Evolutionary conservation across 192 early-diverging fungal genomes (phyloP).

Genomic region (Neocallimastix lanati): DNA sequence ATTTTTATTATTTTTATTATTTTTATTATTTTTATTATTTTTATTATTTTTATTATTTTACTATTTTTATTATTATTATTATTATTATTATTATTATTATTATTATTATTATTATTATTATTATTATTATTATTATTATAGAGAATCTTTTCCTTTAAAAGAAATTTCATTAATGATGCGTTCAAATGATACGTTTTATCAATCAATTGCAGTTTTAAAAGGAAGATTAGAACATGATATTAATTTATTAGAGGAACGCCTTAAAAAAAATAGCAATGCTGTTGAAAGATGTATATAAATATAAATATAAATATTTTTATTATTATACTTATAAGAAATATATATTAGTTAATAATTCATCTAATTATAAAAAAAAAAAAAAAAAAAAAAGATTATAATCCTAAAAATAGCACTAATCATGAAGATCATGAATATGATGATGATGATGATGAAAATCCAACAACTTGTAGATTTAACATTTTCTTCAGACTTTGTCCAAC

Average conservation of each 20-base stretch:
- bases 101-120: no score
- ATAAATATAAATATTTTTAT: no score
- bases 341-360: no score
- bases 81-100: no score
- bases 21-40: no score
- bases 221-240: neutral
- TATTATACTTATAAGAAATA: no score
- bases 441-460: neutral
- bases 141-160: neutral
- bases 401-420: neutral
- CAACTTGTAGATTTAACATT: neutral
- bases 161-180: neutral
- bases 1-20: no score
- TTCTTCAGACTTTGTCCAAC: neutral
- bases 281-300: neutral
- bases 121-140: neutral
- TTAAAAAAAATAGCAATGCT: neutral
- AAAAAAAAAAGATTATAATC: neutral
- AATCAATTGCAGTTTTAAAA: neutral
- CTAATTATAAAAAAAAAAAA: no score
- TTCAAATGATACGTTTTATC: neutral
- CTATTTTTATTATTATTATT: no score
- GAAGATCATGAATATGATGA: neutral
- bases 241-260: neutral
- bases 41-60: no score